phyloP scores from a whole-genome alignment of 371 early-diverging fungal genomes.

The Coemansia sp. region DNA sequence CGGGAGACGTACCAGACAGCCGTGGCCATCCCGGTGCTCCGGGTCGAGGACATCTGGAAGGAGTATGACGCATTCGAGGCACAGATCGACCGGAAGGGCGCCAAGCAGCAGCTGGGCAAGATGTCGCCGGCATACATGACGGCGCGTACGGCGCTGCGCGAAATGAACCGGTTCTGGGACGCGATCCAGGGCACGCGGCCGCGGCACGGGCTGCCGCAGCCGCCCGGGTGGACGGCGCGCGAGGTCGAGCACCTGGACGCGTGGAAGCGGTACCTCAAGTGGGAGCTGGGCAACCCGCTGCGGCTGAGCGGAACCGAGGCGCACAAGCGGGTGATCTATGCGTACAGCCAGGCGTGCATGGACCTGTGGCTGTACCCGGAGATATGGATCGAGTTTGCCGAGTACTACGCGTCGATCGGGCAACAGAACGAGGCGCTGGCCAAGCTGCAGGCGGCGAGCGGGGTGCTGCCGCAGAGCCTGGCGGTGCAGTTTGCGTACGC shows the following conservation, averaged over 20 bases:
- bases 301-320: constrained; percentile 64
- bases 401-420: constrained; percentile 66
- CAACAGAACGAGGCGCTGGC: constrained; percentile 72
- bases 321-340: constrained; percentile 74
- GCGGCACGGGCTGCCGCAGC: constrained; percentile 61
- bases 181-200: constrained; percentile 59
- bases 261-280: constrained; percentile 85
- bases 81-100: constrained; percentile 79
- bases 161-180: constrained; percentile 74
- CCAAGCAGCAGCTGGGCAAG: constrained; percentile 85
- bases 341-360: constrained; percentile 84
- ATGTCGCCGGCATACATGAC: constrained; percentile 88
- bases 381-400: constrained; percentile 75
- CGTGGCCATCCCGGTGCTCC: constrained; percentile 77
- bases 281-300: constrained; percentile 91
- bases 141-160: constrained; percentile 82
- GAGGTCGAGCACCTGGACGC: constrained; percentile 69
- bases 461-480: constrained; percentile 74
- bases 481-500: constrained; percentile 82
- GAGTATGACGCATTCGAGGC: constrained; percentile 95
- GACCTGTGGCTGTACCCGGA: constrained; percentile 85
- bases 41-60: constrained; percentile 91
- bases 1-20: constrained; percentile 85
- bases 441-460: constrained; percentile 70
- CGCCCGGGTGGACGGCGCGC: constrained; percentile 78